Evolutionary conservation across 306 rosid genomes (phyloP), one percentile per base, ranked within the genome.

Genomic region (Gillenia trifoliata): DNA sequence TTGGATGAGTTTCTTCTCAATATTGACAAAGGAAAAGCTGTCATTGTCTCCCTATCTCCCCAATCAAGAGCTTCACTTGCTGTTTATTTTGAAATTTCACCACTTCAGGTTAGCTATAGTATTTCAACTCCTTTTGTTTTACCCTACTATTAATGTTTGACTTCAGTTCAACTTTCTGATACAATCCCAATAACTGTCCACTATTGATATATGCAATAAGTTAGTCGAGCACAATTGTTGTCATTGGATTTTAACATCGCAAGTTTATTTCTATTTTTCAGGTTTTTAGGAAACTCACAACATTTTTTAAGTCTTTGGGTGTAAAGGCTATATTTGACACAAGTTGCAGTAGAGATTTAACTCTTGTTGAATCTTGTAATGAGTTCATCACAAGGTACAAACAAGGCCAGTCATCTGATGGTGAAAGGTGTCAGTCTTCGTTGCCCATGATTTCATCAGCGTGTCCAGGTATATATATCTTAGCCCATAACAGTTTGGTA

Each of bases 1-100:
- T 83, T 87, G 90, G 97, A 94, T 50, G 97, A 94, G 83, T 91
- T 94, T 81, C 83, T 94, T 62, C 80, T 86, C 63, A 94, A 86
- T 67, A 74, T 91, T 38, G 82, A 75, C 65, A 79, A 83, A 65
- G 91, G 97, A 56, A 91, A 86, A 79, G 68, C 87, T 49, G 95
- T 91, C 34, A 82, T 90, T 79, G 89, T 94, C 66, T 94, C 97
- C 9, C 66, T 91, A 56, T 94, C 98, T 45, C 98, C 98, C 36
- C 98, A 94, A 64, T 94, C 97, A 60, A 94, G 98, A 86, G 86
- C 98, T 68, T 91, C 98, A 8, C 89, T 94, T 70, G 96, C 97
- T 1, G 89, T 74, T 64, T 92, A 91, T 87, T 94, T 89, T 81
- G 97, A 92, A 78, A 79, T 94, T 74, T 86, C 97, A 56, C 97